A percentile compares a stretch with the other conserved stretches of the same genome.
Evolutionary conservation across 225 moss, liverwort and hornwort species (phyloP).

Genomic region (Rhytidiadelphus loreus): DNA sequence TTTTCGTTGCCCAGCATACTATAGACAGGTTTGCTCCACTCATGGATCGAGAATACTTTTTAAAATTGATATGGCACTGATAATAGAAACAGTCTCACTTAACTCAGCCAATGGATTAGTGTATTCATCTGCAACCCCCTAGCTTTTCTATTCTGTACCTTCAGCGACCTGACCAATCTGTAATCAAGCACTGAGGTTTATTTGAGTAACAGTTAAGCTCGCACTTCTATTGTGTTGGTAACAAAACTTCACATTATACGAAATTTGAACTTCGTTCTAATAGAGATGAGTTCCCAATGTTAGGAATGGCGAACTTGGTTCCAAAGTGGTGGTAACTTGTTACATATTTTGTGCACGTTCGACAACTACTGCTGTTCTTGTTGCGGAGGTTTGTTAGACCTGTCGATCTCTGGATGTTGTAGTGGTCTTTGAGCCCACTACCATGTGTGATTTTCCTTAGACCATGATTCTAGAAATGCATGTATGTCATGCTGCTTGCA

Average conservation of each 20-base stretch:
- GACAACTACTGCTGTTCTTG: background rate
- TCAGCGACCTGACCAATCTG: background rate
- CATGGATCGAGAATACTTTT: background rate
- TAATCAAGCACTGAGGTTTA: background rate
- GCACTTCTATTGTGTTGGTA: background rate
- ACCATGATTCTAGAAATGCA: background rate
- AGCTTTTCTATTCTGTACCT: background rate
- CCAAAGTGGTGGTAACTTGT: background rate
- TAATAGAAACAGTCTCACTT: background rate
- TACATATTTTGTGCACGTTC: background rate
- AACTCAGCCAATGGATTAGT: background rate
- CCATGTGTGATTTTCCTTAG: background rate
- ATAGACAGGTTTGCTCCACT: slow-evolving; percentile 60
- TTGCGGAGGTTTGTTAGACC: background rate
- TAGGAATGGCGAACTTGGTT: background rate
- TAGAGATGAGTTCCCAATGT: background rate
- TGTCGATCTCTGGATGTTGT: background rate
- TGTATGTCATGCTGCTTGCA: background rate
- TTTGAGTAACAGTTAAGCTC: background rate
- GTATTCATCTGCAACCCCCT: background rate
- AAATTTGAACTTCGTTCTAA: background rate
- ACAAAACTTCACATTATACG: too few relatives aligned
- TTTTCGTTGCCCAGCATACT: slow-evolving; percentile 60
- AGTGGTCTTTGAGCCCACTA: background rate
- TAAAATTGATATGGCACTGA: background rate